These are phyloP conservation scores for Picochlorum sp. DNA, from an alignment of 139 green algal genomes.

Conservation along the genomic window DNA sequence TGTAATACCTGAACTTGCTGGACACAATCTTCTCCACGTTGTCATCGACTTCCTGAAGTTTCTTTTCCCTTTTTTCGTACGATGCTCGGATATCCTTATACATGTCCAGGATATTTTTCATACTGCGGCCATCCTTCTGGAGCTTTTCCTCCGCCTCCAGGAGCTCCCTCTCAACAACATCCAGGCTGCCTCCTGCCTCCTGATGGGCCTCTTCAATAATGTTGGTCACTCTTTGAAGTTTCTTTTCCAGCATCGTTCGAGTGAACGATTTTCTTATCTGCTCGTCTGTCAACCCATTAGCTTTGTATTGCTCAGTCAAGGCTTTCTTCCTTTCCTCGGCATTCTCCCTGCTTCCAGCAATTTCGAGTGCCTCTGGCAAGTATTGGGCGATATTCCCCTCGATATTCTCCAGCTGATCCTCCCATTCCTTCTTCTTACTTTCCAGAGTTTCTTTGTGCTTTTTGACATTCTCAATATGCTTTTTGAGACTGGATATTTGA, in stretches of 20 bases:
- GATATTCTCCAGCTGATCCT: constrained; percentile 2
- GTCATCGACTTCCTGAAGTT: constrained; percentile 16
- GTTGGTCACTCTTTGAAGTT: constrained; percentile 21
- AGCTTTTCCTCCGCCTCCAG: constrained; percentile 5
- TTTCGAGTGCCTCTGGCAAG: constrained; percentile 2
- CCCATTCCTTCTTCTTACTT: too few relatives aligned
- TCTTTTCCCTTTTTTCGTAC: constrained; percentile 2
- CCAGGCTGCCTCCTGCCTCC: constrained; percentile 23
- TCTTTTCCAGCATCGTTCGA: constrained; percentile 9
- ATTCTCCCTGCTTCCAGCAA: constrained; percentile 21
- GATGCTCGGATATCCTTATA: neutral
- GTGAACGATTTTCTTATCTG: constrained; percentile 11
- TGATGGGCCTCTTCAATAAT: constrained; percentile 30
- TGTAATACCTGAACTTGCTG: constrained; percentile 25
- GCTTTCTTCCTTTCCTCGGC: neutral
- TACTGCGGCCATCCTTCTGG: neutral
- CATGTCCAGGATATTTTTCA: neutral
- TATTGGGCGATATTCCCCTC: neutral
- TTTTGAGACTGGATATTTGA: neutral
- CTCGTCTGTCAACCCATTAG: constrained; percentile 11
- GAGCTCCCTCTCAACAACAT: constrained; percentile 18
- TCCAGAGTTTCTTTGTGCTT: neutral
- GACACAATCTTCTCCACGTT: constrained; percentile 20
- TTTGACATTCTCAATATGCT: neutral
- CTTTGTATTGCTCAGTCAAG: constrained; percentile 5